Conservation (phyloP, 106 monocot species). For the Chionographis japonica region DNA sequence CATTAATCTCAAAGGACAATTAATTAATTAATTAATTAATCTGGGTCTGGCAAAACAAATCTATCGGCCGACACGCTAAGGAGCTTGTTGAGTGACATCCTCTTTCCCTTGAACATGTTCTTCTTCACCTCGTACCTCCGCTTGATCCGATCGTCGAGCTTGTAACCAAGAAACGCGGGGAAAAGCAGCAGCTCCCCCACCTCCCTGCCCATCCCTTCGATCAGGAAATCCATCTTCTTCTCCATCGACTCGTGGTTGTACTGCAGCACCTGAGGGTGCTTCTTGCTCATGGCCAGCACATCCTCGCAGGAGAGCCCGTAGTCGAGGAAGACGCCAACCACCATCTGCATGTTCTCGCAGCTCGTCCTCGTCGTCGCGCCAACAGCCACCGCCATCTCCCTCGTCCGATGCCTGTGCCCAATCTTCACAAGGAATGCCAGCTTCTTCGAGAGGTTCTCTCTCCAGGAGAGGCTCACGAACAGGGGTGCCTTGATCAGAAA, state of each 20-base stretch:
- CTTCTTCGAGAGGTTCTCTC: slow-evolving; percentile 59
- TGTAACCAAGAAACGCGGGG: slow-evolving; percentile 81
- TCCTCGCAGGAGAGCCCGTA: slow-evolving; percentile 45
- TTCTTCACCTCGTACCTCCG: slow-evolving; percentile 60
- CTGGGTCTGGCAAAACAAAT: slow-evolving; percentile 29
- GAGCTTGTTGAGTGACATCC: slow-evolving; percentile 67
- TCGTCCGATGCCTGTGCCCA: slow-evolving; percentile 49
- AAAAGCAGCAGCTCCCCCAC: slow-evolving; percentile 64
- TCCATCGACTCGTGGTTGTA: slow-evolving; percentile 50
- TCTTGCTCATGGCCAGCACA: slow-evolving; percentile 63
- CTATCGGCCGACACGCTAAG: slow-evolving; percentile 48
- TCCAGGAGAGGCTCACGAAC: slow-evolving; percentile 53
- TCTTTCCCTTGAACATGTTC: slow-evolving; percentile 42
- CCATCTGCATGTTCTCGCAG: slow-evolving; percentile 66
- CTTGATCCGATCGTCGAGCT: slow-evolving; percentile 75
- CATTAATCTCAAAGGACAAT: no score
- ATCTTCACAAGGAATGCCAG: slow-evolving; percentile 55
- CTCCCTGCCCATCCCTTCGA: slow-evolving; percentile 61
- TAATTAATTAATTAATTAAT: no score
- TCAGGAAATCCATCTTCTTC: slow-evolving; percentile 75
- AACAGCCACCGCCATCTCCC: slow-evolving; percentile 44
- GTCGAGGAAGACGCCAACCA: slow-evolving; percentile 41
- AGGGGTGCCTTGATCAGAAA: slow-evolving; percentile 64
- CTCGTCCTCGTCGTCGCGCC: slow-evolving; percentile 59
- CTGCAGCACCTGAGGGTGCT: slow-evolving; percentile 80